phyloP scores from a whole-genome alignment of 768 basidiomycete species.

The Naematelia aurantialba region DNA sequence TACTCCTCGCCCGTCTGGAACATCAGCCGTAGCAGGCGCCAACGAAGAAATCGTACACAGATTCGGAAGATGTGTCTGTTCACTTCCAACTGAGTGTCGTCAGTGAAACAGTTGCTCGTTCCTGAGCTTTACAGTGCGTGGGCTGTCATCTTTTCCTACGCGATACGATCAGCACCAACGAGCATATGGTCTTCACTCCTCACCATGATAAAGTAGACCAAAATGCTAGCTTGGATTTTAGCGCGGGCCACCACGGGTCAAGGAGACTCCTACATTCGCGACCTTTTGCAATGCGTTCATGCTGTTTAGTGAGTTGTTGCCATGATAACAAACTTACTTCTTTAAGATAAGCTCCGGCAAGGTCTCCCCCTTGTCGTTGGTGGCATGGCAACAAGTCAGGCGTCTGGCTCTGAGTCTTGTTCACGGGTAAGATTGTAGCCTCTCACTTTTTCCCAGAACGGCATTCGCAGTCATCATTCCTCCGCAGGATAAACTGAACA shows the following conservation, averaged over 20 bases:
- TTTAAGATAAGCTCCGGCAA: conserved; percentile 58
- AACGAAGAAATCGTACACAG: conserved; percentile 21
- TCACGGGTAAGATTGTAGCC: not conserved
- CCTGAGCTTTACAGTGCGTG: conserved; percentile 54
- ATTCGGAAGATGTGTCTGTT: conserved; percentile 33
- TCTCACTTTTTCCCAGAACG: conserved; percentile 60
- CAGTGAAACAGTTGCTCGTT: not conserved
- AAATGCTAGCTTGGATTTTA: conserved; percentile 60
- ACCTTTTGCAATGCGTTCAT: conserved; percentile 35
- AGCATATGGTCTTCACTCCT: conserved; percentile 7
- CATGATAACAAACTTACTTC: conserved; percentile 51
- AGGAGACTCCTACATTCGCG: conserved; percentile 30
- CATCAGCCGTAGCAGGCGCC: not conserved
- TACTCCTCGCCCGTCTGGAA: conserved; percentile 31
- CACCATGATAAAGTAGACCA: conserved; percentile 77
- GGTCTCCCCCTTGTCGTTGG: conserved; percentile 53
- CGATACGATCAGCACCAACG: not conserved
- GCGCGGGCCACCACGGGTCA: not conserved
- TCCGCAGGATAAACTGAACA: conserved; percentile 67
- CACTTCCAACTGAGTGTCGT: conserved; percentile 20
- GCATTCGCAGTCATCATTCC: conserved; percentile 72
- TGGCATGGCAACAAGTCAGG: conserved; percentile 60
- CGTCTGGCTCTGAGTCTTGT: conserved; percentile 53
- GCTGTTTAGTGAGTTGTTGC: conserved; percentile 12
- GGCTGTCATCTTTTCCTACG: conserved; percentile 64